These are phyloP conservation scores for Orbilia blumenaviensis DNA, from an alignment of 2,329 filamentous ascomycete genomes.

Conservation along the genomic window DNA sequence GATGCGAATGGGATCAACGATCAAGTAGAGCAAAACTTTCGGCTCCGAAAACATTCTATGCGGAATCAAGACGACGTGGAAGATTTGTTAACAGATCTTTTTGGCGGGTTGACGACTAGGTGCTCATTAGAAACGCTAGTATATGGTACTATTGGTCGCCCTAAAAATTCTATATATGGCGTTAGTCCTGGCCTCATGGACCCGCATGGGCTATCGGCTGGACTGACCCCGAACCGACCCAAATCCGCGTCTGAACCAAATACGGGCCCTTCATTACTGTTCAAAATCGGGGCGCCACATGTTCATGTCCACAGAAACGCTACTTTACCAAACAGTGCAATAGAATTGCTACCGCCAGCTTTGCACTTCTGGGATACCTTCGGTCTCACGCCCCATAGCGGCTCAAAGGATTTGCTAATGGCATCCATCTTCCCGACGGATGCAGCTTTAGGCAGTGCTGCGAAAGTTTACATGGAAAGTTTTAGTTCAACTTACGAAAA, in stretches of 20 bases:
- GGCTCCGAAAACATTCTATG: conserved; percentile 19
- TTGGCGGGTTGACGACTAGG: conserved; percentile 26
- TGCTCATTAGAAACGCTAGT: conserved; percentile 43
- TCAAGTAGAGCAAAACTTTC: conserved; percentile 16
- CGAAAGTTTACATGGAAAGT: conserved; percentile 72
- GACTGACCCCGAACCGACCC: conserved; percentile 40
- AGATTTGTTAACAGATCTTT: conserved; percentile 31
- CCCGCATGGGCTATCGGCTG: conserved; percentile 16
- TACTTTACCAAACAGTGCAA: conserved; percentile 70
- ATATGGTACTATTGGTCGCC: conserved; percentile 30
- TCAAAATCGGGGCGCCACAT: conserved; percentile 73
- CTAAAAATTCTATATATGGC: conserved; percentile 38
- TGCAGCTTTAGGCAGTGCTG: conserved; percentile 70
- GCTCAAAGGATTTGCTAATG: conserved; percentile 74
- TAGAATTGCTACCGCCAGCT: conserved; percentile 78
- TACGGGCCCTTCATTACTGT: conserved; percentile 60
- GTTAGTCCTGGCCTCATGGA: conserved; percentile 44
- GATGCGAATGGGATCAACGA: conserved; percentile 35
- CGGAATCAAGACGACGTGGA: conserved; percentile 41
- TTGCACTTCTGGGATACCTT: conserved; percentile 83
- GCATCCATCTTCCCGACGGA: conserved; percentile 76
- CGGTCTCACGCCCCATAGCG: conserved; percentile 75
- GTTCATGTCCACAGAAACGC: conserved; percentile 69
- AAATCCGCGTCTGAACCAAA: conserved; percentile 34
- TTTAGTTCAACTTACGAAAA: conserved; percentile 71